These are phyloP conservation scores for Cercospora sesami DNA, from an alignment of 2,329 filamentous ascomycete genomes.

Conservation along the genomic window DNA sequence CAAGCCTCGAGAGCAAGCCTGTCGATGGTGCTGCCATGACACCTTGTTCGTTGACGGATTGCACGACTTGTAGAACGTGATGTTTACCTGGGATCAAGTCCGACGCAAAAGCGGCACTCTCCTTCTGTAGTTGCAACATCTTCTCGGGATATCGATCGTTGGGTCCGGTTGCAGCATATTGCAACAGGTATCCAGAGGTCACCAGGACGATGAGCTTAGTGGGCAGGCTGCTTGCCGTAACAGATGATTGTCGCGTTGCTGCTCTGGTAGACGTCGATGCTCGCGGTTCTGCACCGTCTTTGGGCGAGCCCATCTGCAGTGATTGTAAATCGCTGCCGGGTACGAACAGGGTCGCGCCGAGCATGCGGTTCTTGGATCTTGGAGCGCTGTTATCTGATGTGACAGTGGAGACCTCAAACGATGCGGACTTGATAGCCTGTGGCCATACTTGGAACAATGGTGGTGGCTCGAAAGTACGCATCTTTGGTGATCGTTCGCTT, in stretches of 20 bases:
- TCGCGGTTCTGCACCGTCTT: constrained; percentile 22
- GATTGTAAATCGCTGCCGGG: constrained; percentile 15
- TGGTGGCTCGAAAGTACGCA: constrained; percentile 51
- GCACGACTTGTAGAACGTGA: constrained; percentile 76
- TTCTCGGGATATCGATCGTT: constrained; percentile 74
- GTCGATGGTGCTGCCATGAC: constrained; percentile 51
- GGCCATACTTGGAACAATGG: constrained; percentile 85
- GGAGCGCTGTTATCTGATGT: constrained; percentile 59
- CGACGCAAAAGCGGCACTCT: constrained; percentile 76
- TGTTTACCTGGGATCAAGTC: constrained; percentile 77
- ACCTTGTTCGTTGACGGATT: constrained; percentile 62
- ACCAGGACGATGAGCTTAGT: constrained; percentile 71
- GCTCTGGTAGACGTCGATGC: constrained; percentile 23
- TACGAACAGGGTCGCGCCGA: constrained; percentile 17
- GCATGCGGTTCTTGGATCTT: constrained; percentile 25
- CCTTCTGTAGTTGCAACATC: constrained; percentile 67
- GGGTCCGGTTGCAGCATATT: constrained; percentile 69
- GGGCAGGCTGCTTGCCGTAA: constrained; percentile 54
- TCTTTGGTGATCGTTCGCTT: constrained; percentile 10
- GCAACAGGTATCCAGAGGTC: constrained; percentile 70
- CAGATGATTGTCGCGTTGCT: constrained; percentile 19
- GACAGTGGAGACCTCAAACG: constrained; percentile 65
- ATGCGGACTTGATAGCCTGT: constrained; percentile 74
- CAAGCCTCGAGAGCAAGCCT: constrained; percentile 65
- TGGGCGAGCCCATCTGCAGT: constrained; percentile 13